A percentile compares a stretch with the other conserved stretches of the same genome.
Conservation (phyloP, 768 basidiomycete genomes). For the Favolaschia claudopus region DNA sequence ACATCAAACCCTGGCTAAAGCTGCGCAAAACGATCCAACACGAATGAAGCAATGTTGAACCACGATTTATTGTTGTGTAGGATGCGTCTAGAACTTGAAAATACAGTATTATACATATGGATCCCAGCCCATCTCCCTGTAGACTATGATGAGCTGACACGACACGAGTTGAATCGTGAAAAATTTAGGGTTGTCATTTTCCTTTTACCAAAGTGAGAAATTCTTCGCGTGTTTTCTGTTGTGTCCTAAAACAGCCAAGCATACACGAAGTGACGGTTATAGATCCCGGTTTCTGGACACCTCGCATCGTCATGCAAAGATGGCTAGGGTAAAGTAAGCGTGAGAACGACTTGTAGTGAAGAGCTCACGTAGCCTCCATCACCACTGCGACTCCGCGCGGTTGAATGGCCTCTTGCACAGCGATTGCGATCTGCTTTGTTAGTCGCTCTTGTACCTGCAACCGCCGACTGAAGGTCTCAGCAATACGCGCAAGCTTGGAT, state of each 20-base stretch:
- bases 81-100: conserved; percentile 38
- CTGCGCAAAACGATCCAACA: too few species aligned
- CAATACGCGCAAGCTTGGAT: conserved; percentile 95
- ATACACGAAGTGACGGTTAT: conserved; percentile 97
- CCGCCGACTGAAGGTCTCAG: conserved; percentile 95
- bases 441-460: conserved; percentile 98
- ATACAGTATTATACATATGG: conserved; percentile 17
- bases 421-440: conserved; percentile 96
- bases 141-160: conserved; percentile 19
- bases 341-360: conserved; percentile 14
- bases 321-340: conserved; percentile 60
- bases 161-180: conserved; percentile 41
- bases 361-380: conserved; percentile 93
- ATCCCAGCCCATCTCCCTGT: not conserved
- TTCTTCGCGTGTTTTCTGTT: conserved; percentile 98
- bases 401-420: conserved; percentile 98
- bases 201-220: conserved; percentile 87
- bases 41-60: too few species aligned
- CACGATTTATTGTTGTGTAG: too few species aligned
- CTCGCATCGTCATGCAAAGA: conserved; percentile 99
- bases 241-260: conserved; percentile 98
- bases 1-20: too few species aligned
- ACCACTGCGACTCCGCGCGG: conserved; percentile 98
- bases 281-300: conserved; percentile 97
- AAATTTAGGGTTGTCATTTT: conserved; percentile 43